phyloP scores from a whole-genome alignment of 208 protist genomes.

The Leishmania martiniquensis region DNA sequence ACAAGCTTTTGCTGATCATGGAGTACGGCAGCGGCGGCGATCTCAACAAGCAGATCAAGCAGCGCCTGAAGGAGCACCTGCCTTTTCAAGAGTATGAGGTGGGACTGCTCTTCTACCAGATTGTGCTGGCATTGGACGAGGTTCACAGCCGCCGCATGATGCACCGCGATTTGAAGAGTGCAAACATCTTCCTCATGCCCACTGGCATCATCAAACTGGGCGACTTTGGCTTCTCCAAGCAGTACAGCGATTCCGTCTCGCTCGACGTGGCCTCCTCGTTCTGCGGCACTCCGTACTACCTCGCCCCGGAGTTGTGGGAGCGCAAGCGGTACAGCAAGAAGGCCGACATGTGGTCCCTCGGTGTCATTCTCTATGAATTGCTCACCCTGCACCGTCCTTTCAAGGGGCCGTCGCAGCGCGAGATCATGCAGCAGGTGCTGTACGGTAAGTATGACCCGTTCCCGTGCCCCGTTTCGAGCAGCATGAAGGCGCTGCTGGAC shows the following conservation, averaged over 20 bases:
- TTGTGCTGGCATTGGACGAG: slow-evolving; percentile 85
- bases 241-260: slow-evolving; percentile 85
- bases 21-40: slow-evolving; percentile 91
- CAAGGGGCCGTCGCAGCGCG: slow-evolving; percentile 76
- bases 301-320: slow-evolving; percentile 94
- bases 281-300: slow-evolving; percentile 94
- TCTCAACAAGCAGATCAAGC: slow-evolving; percentile 87
- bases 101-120: slow-evolving; percentile 85
- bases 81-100: slow-evolving; percentile 88
- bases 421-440: slow-evolving; percentile 88
- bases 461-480: slow-evolving; percentile 62
- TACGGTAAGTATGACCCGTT: slow-evolving; percentile 82
- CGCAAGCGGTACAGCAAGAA: slow-evolving; percentile 94
- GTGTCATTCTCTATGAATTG: slow-evolving; percentile 89
- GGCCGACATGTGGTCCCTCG: slow-evolving; percentile 94
- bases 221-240: slow-evolving; percentile 89
- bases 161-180: slow-evolving; percentile 92
- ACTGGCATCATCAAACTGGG: slow-evolving; percentile 91
- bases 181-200: slow-evolving; percentile 90
- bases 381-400: slow-evolving; percentile 88
- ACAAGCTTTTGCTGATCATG: slow-evolving; percentile 90
- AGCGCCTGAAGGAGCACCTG: slow-evolving; percentile 70
- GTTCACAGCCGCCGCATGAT: slow-evolving; percentile 88
- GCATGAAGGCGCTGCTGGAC: slow-evolving; percentile 75
- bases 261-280: slow-evolving; percentile 78